phyloP scores from a whole-genome alignment of 2,329 filamentous ascomycete species.

The Talaromyces amestolkiae region DNA sequence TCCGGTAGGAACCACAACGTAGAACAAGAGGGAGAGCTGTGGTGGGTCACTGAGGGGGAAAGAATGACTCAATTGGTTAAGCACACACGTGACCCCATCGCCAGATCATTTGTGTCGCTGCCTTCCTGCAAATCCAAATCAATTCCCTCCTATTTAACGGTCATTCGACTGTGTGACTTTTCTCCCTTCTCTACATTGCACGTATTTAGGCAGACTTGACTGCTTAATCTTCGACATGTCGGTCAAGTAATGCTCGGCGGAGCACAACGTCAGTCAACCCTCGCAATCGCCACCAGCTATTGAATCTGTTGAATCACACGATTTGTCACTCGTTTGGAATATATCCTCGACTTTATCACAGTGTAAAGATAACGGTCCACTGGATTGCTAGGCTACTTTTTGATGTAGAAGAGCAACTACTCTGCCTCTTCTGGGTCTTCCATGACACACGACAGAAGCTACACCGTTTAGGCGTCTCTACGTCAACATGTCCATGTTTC shows the following conservation, averaged over 20 bases:
- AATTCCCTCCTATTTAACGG: background rate
- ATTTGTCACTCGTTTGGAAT: background rate
- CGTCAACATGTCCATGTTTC: slow-evolving; percentile 41
- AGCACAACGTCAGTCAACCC: background rate
- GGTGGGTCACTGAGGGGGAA: slow-evolving; percentile 7
- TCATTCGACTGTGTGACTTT: background rate
- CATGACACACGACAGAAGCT: slow-evolving; percentile 10
- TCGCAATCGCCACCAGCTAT: slow-evolving; percentile 3
- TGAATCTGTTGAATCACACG: background rate
- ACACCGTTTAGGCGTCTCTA: slow-evolving; percentile 5
- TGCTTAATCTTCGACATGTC: slow-evolving; percentile 4
- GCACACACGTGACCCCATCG: slow-evolving; percentile 6
- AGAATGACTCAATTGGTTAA: slow-evolving; percentile 5
- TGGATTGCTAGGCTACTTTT: background rate
- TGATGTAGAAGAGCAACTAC: background rate
- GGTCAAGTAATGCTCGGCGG: slow-evolving; percentile 8
- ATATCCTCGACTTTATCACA: background rate
- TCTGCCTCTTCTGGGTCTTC: background rate
- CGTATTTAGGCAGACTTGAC: background rate
- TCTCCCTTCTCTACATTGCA: background rate
- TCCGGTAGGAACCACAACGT: background rate
- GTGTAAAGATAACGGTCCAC: background rate
- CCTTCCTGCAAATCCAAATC: background rate
- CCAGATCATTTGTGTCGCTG: background rate
- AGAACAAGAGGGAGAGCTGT: background rate